Evolutionary conservation across 2,329 filamentous ascomycete species (phyloP).

Genomic region (Plenodomus lindquistii): DNA sequence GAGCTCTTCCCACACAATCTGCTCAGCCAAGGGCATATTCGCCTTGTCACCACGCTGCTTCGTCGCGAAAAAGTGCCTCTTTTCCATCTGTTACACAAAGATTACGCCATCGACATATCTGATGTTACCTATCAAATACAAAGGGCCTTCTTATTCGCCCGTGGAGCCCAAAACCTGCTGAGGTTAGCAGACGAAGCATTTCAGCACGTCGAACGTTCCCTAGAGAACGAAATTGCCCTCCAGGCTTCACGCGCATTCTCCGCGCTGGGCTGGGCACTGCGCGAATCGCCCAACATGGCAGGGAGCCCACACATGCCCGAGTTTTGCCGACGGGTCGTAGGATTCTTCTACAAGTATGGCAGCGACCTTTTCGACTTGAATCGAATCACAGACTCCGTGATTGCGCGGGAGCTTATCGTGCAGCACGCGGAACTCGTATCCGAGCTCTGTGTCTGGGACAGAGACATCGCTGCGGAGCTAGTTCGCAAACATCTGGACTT

Average conservation of each 20-base stretch:
- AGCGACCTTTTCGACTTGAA: slow-evolving; percentile 32
- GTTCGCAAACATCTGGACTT: slow-evolving; percentile 30
- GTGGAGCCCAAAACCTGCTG: slow-evolving; percentile 32
- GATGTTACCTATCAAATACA: slow-evolving; percentile 25
- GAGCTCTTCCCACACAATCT: slow-evolving; percentile 21
- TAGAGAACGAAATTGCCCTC: slow-evolving; percentile 23
- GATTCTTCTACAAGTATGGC: slow-evolving; percentile 35
- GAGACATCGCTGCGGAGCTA: slow-evolving; percentile 25
- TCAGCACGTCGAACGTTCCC: slow-evolving; percentile 16
- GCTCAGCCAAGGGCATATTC: slow-evolving; percentile 36
- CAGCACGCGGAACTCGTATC: slow-evolving; percentile 25
- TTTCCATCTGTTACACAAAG: slow-evolving; percentile 34
- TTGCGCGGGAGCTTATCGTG: slow-evolving; percentile 30
- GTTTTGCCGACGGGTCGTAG: slow-evolving; percentile 23
- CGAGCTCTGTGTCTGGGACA: slow-evolving; percentile 35
- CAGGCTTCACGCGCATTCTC: slow-evolving; percentile 22
- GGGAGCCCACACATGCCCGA: slow-evolving; percentile 18
- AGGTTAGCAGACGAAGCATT: slow-evolving; percentile 24
- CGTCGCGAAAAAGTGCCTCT: slow-evolving; percentile 26
- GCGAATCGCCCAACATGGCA: slow-evolving; percentile 8
- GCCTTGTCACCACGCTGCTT: slow-evolving; percentile 26
- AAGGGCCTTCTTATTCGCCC: slow-evolving; percentile 26
- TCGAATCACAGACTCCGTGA: slow-evolving; percentile 28
- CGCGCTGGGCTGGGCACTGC: slow-evolving; percentile 28
- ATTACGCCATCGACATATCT: slow-evolving; percentile 26